These are phyloP conservation scores for Neurospora sp. DNA, from an alignment of 495 filamentous ascomycete species.

Conservation along the genomic window DNA sequence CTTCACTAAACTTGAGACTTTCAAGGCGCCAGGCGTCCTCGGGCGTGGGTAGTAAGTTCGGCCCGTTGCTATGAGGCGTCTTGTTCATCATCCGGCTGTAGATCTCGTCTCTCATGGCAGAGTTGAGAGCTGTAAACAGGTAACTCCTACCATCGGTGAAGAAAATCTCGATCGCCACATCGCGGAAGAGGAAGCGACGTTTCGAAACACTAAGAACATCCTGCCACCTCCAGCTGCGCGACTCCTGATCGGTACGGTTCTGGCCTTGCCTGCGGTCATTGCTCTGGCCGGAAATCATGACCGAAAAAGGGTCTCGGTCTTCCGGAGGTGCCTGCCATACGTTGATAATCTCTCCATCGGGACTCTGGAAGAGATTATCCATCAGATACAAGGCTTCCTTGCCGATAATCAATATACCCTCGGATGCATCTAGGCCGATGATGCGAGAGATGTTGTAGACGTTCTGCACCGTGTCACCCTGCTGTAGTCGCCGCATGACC, in stretches of 20 bases:
- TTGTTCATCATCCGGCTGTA: slow-evolving; percentile 62
- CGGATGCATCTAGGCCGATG: slow-evolving; percentile 81
- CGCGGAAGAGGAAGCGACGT: slow-evolving; percentile 85
- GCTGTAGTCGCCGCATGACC: slow-evolving; percentile 88
- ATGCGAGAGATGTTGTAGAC: slow-evolving; percentile 93
- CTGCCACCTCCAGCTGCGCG: slow-evolving; percentile 85
- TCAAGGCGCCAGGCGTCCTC: slow-evolving; percentile 83
- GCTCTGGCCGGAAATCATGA: slow-evolving; percentile 79
- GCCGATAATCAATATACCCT: slow-evolving; percentile 88
- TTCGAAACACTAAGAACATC: slow-evolving; percentile 97
- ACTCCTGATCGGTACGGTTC: slow-evolving; percentile 57
- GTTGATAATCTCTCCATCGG: slow-evolving; percentile 91
- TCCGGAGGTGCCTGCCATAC: slow-evolving; percentile 88
- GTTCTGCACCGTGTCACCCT: slow-evolving; percentile 83
- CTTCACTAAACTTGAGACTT: slow-evolving; percentile 69
- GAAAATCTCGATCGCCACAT: slow-evolving; percentile 91
- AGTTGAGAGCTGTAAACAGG: slow-evolving; percentile 70
- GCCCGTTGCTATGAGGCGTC: slow-evolving; percentile 61
- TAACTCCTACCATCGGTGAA: slow-evolving; percentile 96
- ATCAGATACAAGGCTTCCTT: slow-evolving; percentile 88
- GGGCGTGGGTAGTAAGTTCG: slow-evolving; percentile 40
- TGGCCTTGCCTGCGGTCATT: slow-evolving; percentile 40
- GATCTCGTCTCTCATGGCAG: slow-evolving; percentile 64
- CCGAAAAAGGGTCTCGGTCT: slow-evolving; percentile 89
- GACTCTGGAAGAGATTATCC: slow-evolving; percentile 87